Percentiles rank a stretch among this genome's conserved stretches.
Conservation (phyloP, 192 early-diverging fungal species). For the Linnemannia zychae region DNA sequence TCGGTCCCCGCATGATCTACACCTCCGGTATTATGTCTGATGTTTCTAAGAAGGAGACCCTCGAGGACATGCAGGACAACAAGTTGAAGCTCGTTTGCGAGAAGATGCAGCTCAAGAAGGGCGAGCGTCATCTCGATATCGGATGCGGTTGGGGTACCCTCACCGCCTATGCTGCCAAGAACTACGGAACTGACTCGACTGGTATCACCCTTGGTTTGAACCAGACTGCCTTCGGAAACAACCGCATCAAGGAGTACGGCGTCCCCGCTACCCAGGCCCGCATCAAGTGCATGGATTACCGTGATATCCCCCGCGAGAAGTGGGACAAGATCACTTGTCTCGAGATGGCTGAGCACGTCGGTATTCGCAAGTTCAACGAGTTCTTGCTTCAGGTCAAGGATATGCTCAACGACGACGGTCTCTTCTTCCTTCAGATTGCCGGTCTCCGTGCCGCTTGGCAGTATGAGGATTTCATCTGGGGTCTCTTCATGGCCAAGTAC, state of each 20-base stretch:
- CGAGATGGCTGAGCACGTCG: slow-evolving; percentile 99
- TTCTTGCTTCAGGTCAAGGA: slow-evolving; percentile 94
- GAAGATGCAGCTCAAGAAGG: slow-evolving; percentile 85
- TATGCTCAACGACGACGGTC: slow-evolving; percentile 96
- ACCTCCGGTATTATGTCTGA: slow-evolving; percentile 95
- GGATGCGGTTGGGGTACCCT: slow-evolving; percentile 99
- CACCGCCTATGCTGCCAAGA: slow-evolving; percentile 89
- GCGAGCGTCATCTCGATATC: slow-evolving; percentile 95
- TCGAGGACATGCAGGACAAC: slow-evolving; percentile 97
- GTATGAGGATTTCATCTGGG: slow-evolving; percentile 80
- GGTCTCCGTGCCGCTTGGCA: slow-evolving; percentile 84
- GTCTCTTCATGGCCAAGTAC: slow-evolving; percentile 99
- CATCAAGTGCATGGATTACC: slow-evolving; percentile 96
- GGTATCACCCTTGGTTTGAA: slow-evolving; percentile 95
- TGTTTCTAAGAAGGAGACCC: slow-evolving; percentile 77
- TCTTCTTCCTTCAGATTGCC: slow-evolving; percentile 98
- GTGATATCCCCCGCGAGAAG: slow-evolving; percentile 94
- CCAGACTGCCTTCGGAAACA: slow-evolving; percentile 92
- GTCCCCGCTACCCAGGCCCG: slow-evolving; percentile 79
- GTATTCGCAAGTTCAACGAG: slow-evolving; percentile 90
- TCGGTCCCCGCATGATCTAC: slow-evolving; percentile 96
- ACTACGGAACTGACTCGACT: slow-evolving; percentile 89
- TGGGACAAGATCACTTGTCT: slow-evolving; percentile 98
- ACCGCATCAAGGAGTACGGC: slow-evolving; percentile 84
- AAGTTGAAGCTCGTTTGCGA: slow-evolving; percentile 93